Percentiles rank a stretch among this genome's conserved stretches.
phyloP scores from a whole-genome alignment of 2,329 filamentous ascomycete species.

The Aspergillus quadricinctus region DNA sequence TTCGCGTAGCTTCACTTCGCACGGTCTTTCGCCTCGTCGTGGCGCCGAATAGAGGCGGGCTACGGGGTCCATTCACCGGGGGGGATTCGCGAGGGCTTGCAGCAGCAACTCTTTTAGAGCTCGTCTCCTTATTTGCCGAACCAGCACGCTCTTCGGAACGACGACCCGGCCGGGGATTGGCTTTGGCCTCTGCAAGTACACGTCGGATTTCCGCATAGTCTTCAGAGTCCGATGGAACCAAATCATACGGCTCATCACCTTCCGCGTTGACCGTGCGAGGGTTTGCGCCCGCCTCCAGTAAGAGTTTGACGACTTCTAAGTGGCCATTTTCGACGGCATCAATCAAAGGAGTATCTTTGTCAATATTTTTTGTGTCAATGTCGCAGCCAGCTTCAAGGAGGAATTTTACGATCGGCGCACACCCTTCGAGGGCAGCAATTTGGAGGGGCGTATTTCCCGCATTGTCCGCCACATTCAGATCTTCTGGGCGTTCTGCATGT shows the following conservation, averaged over 20 bases:
- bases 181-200: conserved; percentile 61
- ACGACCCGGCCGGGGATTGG: conserved; percentile 48
- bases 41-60: conserved; percentile 34
- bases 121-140: conserved; percentile 31
- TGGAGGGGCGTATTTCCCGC: conserved; percentile 95
- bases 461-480: conserved; percentile 85
- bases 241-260: conserved; percentile 84
- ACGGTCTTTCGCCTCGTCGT: conserved; percentile 42
- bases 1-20: conserved; percentile 47
- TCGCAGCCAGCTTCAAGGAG: conserved; percentile 81
- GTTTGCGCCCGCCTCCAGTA: conserved; percentile 84
- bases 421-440: conserved; percentile 84
- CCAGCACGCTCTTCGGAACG: conserved; percentile 40
- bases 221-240: conserved; percentile 69
- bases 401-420: conserved; percentile 79
- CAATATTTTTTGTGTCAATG: conserved; percentile 70
- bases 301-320: conserved; percentile 75
- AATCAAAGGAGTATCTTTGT: conserved; percentile 88
- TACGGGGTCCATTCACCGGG: conserved; percentile 35
- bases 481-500: conserved; percentile 73
- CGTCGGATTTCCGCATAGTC: conserved; percentile 75
- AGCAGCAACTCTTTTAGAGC: conserved; percentile 41
- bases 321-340: conserved; percentile 97
- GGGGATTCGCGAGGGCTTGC: conserved; percentile 45
- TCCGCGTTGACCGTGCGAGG: conserved; percentile 87